These are phyloP conservation scores for Stentor coeruleus DNA, from an alignment of 73 alveolate species.

Conservation along the genomic window DNA sequence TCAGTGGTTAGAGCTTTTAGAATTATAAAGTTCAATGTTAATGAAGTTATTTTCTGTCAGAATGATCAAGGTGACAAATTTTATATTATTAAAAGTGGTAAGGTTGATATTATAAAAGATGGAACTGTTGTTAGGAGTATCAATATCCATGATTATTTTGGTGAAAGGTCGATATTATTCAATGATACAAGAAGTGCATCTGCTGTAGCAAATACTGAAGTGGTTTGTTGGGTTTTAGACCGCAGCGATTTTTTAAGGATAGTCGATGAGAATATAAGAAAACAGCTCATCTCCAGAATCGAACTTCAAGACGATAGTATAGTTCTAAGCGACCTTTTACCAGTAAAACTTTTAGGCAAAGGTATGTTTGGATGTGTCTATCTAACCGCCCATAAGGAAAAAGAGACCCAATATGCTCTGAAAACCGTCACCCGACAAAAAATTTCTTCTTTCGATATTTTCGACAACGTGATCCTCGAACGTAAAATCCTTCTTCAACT, in stretches of 20 bases:
- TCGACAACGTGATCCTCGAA: neutral
- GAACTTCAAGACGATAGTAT: neutral
- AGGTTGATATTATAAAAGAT: neutral
- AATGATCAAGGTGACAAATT: neutral
- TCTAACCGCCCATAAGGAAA: neutral
- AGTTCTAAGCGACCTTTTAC: neutral
- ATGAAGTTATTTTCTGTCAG: neutral
- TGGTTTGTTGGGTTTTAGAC: neutral
- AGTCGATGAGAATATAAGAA: neutral
- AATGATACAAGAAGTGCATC: neutral
- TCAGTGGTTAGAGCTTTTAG: neutral
- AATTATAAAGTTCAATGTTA: neutral
- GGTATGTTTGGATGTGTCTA: neutral
- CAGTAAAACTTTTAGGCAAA: neutral
- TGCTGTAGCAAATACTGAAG: neutral
- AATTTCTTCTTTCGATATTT: neutral
- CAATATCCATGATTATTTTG: neutral
- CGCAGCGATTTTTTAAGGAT: neutral
- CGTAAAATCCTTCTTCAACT: neutral
- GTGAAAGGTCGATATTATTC: neutral
- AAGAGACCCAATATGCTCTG: neutral
- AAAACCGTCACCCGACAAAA: neutral
- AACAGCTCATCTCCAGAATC: neutral
- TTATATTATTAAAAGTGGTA: neutral
- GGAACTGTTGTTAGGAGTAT: neutral